Base-by-base conservation (phyloP, 1,284 basidiomycete genomes). In the Cutaneotrichosporon dermatis region DNA sequence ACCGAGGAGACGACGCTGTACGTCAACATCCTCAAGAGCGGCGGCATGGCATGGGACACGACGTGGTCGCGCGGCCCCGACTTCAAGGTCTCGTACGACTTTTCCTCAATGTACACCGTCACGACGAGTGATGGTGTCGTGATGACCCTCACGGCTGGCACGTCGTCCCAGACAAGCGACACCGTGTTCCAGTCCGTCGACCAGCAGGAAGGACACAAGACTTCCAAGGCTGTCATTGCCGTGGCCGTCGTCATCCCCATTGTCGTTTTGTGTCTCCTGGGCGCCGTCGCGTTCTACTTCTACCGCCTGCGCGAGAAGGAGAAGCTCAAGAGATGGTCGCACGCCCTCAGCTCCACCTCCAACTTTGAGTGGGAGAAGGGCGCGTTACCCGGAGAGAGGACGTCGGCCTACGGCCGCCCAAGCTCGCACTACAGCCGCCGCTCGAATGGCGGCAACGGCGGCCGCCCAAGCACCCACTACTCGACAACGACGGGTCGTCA, bases 231-330 rank as follows among this genome's bases (percentile, higher is more conserved):
- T 33, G 85, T 83, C 57, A 83, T 86, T 41, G 91, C 90, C 2
- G 92, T 87, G 1, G 90, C 87, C 9, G 82, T 90, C 58, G 77
- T 92, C 56, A 72, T 91, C n/a, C 86, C 89, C 1, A 79, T 92
- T 46, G 51, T 79, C 48, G 75, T 86, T 64, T 69, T 85, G 62
- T 79, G 80, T 51, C 76, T 75, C 43, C 63, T 86, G 36, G 79
- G 79, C 53, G 70, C 81, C 25, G 80, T 79, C 25, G 77, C 80
- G 0, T 64, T 76, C 51, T 89, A 80, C 68, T 81, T 83, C 68
- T 83, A 80, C 67, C 84, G 90, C 57, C 70, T 76, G 37, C 84
- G 80, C 68, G 82, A 83, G 62, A 79, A 80, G 57, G 81, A 85
- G 62, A 84, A 88, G 75, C 81, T 85, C 66, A 84, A 82, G 75